These are phyloP conservation scores for Calonectria leucothoes DNA, from an alignment of 2,329 filamentous ascomycete species.

Conservation along the genomic window DNA sequence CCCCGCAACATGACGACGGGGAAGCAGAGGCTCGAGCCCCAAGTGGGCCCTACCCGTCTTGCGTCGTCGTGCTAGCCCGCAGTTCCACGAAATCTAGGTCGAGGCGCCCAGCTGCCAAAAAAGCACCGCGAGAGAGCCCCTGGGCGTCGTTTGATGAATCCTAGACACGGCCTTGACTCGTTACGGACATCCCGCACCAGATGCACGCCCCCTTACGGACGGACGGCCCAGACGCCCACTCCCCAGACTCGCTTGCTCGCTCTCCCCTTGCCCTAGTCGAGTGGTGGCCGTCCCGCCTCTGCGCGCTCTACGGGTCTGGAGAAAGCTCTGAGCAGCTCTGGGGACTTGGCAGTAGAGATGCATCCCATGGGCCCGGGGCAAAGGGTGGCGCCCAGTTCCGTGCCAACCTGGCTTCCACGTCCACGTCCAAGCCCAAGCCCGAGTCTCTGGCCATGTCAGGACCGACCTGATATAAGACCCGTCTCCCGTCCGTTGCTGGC, in stretches of 20 bases:
- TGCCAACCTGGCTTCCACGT: constrained; percentile 37
- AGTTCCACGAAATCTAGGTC: neutral
- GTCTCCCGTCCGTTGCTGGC: constrained; percentile 23
- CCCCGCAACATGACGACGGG: constrained; percentile 38
- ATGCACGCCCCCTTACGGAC: no score
- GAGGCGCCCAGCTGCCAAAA: neutral
- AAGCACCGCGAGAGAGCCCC: constrained; percentile 4
- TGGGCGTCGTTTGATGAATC: constrained; percentile 27
- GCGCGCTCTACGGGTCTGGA: constrained; percentile 5
- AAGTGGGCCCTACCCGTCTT: constrained; percentile 22
- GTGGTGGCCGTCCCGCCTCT: constrained; percentile 38
- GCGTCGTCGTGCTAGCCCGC: neutral
- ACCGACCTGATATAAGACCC: constrained; percentile 36
- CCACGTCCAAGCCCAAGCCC: constrained; percentile 10
- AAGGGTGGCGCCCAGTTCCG: constrained; percentile 42
- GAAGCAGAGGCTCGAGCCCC: constrained; percentile 19
- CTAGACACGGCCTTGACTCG: constrained; percentile 28
- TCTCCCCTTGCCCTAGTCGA: constrained; percentile 41
- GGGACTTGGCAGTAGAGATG: constrained; percentile 3
- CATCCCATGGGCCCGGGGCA: constrained; percentile 38
- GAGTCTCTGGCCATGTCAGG: constrained; percentile 24
- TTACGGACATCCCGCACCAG: no score
- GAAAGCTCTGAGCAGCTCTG: constrained; percentile 24
- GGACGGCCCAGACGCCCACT: constrained; percentile 29
- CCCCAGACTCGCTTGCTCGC: neutral